Evolutionary conservation across 2,329 filamentous ascomycete species (phyloP), one percentile per base, ranked within the genome.

Genomic region (Aspergillus brunneoviolaceus): DNA sequence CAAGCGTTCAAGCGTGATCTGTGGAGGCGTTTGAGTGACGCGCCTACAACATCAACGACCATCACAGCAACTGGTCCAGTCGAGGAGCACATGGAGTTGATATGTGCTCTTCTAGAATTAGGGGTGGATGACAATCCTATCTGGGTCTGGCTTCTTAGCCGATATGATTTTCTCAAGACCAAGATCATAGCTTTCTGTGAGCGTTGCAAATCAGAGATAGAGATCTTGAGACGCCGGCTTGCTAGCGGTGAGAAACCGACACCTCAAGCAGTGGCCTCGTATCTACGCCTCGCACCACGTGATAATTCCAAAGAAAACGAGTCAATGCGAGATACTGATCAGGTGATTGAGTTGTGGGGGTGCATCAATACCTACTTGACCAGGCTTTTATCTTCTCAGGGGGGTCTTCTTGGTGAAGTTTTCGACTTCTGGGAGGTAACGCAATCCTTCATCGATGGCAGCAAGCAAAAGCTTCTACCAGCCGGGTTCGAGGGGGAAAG

Each of bases 81-180:
- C 5, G 91, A 94, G 70, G 92, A 96, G 73, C 90, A 97, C 70
- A 92, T 97, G 86, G 92, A 96, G 72, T 82, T 97, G 51, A 98
- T 99, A 57, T 84, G 87, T 23, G 82, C 97, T 39, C 82, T 99
- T 56, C 80, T 99, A n/a, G 94, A 99, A 74, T 81, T 99, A 21
- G 96, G 95, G 6, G 92, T 96, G 2, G 90, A 96, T 10, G 92
- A 98, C 61, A 99, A 96, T 69, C 95, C 95, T 1, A 96, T 99
- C 63, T 96, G 91, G 91, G 85, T 96, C 11, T 99, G 95, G 93
- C 85, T 99, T 27, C 81, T 94, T 58, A 96, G 92, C 70, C 88
- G 91, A 50, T 96, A 93, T 71, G 91, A 96, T 65, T 88, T 93
- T 70, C 82, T 99, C 58, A 97, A 95, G 76, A 87, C 87, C 65